These are phyloP conservation scores for Platanthera guangdongensis DNA, from an alignment of 106 monocot species.

Conservation along the genomic window DNA sequence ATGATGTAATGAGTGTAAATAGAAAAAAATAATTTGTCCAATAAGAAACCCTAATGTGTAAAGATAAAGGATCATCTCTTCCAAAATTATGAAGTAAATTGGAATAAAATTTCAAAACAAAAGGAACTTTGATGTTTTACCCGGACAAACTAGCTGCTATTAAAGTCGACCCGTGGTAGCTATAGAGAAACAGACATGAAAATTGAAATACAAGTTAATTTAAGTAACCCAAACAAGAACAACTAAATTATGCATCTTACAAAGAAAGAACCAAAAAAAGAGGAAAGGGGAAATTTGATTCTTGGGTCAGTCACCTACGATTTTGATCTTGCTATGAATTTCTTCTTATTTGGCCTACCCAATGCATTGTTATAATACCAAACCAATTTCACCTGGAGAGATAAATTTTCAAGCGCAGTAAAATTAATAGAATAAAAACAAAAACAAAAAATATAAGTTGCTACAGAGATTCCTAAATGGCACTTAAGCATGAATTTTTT, in stretches of 20 bases:
- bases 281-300: background rate
- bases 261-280: background rate
- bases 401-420: slow-evolving; percentile 1
- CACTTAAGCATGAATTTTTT: background rate
- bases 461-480: background rate
- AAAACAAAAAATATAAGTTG: background rate
- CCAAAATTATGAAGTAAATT: background rate
- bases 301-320: slow-evolving; percentile 33
- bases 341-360: slow-evolving; percentile 94
- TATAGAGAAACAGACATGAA: slow-evolving; percentile 20
- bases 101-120: background rate
- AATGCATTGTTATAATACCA: slow-evolving; percentile 99
- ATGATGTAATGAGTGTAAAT: slow-evolving; percentile 4
- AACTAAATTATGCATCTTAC: background rate
- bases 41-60: background rate
- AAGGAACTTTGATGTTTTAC: slow-evolving; percentile 20
- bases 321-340: slow-evolving; percentile 90
- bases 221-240: background rate
- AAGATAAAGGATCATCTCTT: background rate
- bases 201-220: background rate
- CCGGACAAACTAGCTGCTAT: slow-evolving; percentile 94
- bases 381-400: slow-evolving; percentile 87
- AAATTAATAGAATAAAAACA: background rate
- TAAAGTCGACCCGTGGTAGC: slow-evolving; percentile 96
- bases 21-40: background rate